Conservation (phyloP, 2,329 filamentous ascomycete species). For the Raffaelea deltoideospora region DNA sequence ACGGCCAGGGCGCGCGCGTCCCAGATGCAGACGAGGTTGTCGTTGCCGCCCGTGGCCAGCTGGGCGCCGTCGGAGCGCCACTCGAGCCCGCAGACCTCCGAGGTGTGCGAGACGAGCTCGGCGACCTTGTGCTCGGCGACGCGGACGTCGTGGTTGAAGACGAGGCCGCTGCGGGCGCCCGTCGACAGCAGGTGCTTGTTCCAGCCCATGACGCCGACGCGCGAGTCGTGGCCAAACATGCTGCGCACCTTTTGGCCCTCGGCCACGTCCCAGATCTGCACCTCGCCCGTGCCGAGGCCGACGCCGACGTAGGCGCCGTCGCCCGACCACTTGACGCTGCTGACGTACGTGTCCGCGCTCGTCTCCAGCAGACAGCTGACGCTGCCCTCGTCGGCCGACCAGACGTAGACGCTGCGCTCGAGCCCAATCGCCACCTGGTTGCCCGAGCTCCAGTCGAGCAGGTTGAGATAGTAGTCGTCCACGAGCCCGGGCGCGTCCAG, state of each 20-base stretch:
- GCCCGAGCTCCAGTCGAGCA: slow-evolving; percentile 93
- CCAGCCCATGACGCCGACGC: slow-evolving; percentile 97
- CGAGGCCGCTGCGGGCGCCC: slow-evolving; percentile 82
- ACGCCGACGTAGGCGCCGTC: slow-evolving; percentile 95
- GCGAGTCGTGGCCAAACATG: slow-evolving; percentile 95
- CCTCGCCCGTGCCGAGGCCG: slow-evolving; percentile 85
- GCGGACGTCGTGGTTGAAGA: slow-evolving; percentile 97
- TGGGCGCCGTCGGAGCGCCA: slow-evolving; percentile 95
- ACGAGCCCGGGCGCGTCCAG: slow-evolving; percentile 90
- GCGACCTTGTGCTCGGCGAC: slow-evolving; percentile 96
- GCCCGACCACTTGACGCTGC: slow-evolving; percentile 96
- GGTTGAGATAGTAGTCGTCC: slow-evolving; percentile 98
- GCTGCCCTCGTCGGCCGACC: slow-evolving; percentile 87
- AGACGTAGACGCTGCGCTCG: slow-evolving; percentile 94
- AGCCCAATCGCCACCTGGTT: slow-evolving; percentile 98
- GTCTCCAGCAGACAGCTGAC: slow-evolving; percentile 85
- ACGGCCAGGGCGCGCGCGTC: slow-evolving; percentile 85
- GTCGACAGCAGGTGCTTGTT: slow-evolving; percentile 96
- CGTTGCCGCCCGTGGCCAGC: slow-evolving; percentile 93
- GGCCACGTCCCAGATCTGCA: slow-evolving; percentile 98
- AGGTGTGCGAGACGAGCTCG: slow-evolving; percentile 91
- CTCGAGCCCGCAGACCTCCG: slow-evolving; percentile 93
- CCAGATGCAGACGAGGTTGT: slow-evolving; percentile 99
- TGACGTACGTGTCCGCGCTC: slow-evolving; percentile 81
- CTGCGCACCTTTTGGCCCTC: slow-evolving; percentile 91